A percentile compares a stretch with the other conserved stretches of the same genome.
Evolutionary conservation across 2,329 filamentous ascomycete genomes (phyloP).

Genomic region (Sordariomycetes sp.): DNA sequence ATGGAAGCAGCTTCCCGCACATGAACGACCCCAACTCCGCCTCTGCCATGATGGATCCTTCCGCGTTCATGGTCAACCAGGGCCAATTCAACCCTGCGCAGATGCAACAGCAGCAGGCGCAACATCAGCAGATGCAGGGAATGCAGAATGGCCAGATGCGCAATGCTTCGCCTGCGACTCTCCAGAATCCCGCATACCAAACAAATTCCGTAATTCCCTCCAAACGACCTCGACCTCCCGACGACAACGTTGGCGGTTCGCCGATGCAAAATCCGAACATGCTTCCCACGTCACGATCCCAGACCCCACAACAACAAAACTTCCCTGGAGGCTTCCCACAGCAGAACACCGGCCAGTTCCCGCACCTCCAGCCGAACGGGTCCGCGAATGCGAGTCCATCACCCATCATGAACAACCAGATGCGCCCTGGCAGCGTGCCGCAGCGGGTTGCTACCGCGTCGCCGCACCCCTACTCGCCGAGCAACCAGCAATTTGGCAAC

Average conservation of each 20-base stretch:
- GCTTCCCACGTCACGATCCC: conserved; percentile 75
- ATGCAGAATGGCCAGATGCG: conserved; percentile 81
- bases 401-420: conserved; percentile 80
- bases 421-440: conserved; percentile 59
- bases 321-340: conserved; percentile 63
- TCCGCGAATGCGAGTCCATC: conserved; percentile 84
- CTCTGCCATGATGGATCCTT: conserved; percentile 55
- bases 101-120: conserved; percentile 34
- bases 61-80: conserved; percentile 51
- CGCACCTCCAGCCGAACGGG: conserved; percentile 73
- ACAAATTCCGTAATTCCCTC: conserved; percentile 82
- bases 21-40: conserved; percentile 52
- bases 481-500: conserved; percentile 59
- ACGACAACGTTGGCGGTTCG: conserved; percentile 78
- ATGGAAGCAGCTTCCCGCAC: conserved; percentile 60
- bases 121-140: conserved; percentile 40
- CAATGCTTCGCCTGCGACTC: conserved; percentile 66
- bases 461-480: conserved; percentile 81
- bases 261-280: conserved; percentile 68
- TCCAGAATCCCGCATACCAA: conserved; percentile 70
- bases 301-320: conserved; percentile 72
- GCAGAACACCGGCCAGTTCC: conserved; percentile 56
- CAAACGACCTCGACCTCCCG: conserved; percentile 72
- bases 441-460: conserved; percentile 86
- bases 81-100: conserved; percentile 52